Base-by-base conservation (phyloP, 768 basidiomycete species). In the Omphalotus guepiniiformis region DNA sequence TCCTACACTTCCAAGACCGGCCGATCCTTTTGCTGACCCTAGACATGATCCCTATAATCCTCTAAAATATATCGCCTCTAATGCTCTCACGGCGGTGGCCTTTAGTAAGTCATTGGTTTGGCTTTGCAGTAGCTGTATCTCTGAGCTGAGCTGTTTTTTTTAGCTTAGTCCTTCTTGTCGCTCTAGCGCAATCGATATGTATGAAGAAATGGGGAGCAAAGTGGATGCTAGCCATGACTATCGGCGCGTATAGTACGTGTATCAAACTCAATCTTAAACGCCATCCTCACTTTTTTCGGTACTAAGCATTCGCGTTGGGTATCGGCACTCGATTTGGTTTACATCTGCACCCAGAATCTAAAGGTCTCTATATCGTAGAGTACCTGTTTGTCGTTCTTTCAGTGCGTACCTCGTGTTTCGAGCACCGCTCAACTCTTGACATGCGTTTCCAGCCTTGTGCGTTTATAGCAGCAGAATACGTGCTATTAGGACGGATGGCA, bases 401-500 rank as follows among this genome's bases (percentile, higher is more conserved):
- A 4, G 81, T 78, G 47, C 45, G 72, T 60, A 16, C 18, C 25
- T 18, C 42, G 3, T 25, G 12, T 18, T n/a, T n/a, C n/a, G n/a
- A n/a, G n/a, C n/a, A n/a, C 3, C 12, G 27, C 23, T 27, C 19
- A 34, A 11, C 26, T 22, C 13, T 37, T 49, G 19, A 42, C 12
- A n/a, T n/a, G n/a, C n/a, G n/a, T n/a, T n/a, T n/a, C 8, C 35
- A 78, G 74, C 80, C 81, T 4, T 83, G 82, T 54, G 80, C 76
- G 27, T 82, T 83, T 60, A 74, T 79, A 39, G 76, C 76, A 2
- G 68, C 74, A 4, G 65, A 74, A 52, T 82, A 83, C 54, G 55
- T 78, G 48, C 62, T 80, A 18, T 68, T 82, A 1, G 78, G 78
- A 5, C 72, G 69, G 3, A 60, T 83, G 3, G 74, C 76, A 2